Conservation (phyloP, 1,139 yeast genomes). For the Suhomyces coccinellae region DNA sequence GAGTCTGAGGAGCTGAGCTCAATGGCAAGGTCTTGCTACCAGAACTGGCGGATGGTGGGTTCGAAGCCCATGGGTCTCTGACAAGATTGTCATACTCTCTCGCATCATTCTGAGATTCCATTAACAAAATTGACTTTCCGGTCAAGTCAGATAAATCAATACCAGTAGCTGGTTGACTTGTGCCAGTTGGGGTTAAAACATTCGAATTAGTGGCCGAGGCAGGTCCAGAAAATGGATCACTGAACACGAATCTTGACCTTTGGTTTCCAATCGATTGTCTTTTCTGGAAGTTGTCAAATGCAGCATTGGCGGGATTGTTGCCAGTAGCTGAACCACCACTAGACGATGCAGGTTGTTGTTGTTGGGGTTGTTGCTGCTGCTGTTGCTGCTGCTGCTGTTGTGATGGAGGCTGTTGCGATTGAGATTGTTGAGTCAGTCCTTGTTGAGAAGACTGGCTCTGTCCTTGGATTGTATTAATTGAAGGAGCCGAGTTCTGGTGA, state of each 20-base stretch:
- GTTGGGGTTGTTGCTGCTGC: conserved; percentile 13
- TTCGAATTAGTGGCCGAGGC: conserved; percentile 19
- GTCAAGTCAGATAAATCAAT: conserved; percentile 40
- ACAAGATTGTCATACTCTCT: conserved; percentile 53
- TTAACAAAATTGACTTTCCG: conserved; percentile 55
- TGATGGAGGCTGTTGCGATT: conserved; percentile 12
- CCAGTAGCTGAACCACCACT: conserved; percentile 4
- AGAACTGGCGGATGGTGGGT: conserved; percentile 7
- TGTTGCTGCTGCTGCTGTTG: conserved; percentile 10
- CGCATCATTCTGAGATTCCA: conserved; percentile 58
- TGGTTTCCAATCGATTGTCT: conserved; percentile 57
- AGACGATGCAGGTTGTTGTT: conserved; percentile 13
- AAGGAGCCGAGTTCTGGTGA: conserved; percentile 11
- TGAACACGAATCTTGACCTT: conserved; percentile 68
- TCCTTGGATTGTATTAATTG: conserved; percentile 4
- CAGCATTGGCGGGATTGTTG: conserved; percentile 8
- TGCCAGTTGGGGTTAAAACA: conserved; percentile 17
- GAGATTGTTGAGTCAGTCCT: conserved; percentile 16
- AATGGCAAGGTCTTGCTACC: conserved; percentile 12
- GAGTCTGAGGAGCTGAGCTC: conserved; percentile 40
- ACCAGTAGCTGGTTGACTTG: conserved; percentile 15
- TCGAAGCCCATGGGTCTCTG: conserved; percentile 47
- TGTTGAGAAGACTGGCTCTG: conserved; percentile 6
- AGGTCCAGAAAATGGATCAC: conserved; percentile 56
- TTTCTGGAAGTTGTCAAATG: conserved; percentile 34